Evolutionary conservation across 371 early-diverging fungal genomes (phyloP), one percentile per base, ranked within the genome.

Genomic region (Mucor mucedo): DNA sequence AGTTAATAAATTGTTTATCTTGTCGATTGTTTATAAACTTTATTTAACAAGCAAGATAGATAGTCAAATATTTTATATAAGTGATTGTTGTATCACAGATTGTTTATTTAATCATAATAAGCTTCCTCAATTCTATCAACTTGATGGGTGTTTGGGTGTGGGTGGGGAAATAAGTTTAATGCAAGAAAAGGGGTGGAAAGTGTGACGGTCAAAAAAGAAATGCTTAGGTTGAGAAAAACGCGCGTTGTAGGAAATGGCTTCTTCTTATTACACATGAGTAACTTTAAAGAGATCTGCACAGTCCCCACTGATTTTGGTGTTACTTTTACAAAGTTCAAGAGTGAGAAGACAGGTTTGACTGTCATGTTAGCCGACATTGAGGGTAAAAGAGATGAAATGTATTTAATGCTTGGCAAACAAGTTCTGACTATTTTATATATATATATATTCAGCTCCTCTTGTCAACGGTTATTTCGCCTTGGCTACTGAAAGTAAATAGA

Each of bases 401-500:
- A 16, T 35, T 6, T 35, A 3, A 52, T 21, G 32, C 1, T 9
- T 53, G 10, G 10, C 7, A 35, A 48, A 47, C 21, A 21, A 21
- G 21, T 21, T 21, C 21, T 21, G 21, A 21, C 21, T 21, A 21
- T n/a, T n/a, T n/a, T n/a, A n/a, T n/a, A n/a, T 10, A 7, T 47
- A 52, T 38, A 40, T 39, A 60, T 40, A 42, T 41, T 38, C 59
- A 89, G 87, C 83, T 21, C 87, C 89, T 33, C 75, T 88, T 32
- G 88, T 88, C 28, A 85, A 86, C 41, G 89, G 89, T 11, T 87
- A 82, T 66, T 87, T 87, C 63, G 69, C 79, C 4, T 66, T 89
- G 13, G 87, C 89, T 28, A 89, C 89, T 7, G 89, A 89, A 69
- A 76, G 87, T 88, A 79, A 56, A 65, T 14, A 13, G 48, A 38